Percentiles rank a stretch among this genome's conserved stretches.
Evolutionary conservation across 208 protist genomes (phyloP).

Genomic region (Crithidia thermophila): DNA sequence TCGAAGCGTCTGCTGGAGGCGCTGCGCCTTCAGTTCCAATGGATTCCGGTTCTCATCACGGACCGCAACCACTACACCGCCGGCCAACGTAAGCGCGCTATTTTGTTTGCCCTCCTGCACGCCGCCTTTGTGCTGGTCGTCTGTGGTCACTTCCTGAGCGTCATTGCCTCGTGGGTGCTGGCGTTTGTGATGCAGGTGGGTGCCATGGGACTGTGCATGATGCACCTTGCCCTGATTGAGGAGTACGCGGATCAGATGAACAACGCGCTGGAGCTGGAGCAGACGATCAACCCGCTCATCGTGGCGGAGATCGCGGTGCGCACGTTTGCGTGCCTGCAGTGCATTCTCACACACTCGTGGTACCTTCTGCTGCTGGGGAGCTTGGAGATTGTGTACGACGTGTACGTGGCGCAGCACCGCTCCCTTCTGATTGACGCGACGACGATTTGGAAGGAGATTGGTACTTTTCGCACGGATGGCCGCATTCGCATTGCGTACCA

Average conservation of each 20-base stretch:
- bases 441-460: constrained; percentile 68
- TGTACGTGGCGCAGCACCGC: constrained; percentile 38
- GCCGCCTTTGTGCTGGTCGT: constrained; percentile 54
- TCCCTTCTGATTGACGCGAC: constrained; percentile 68
- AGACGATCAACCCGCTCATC: constrained; percentile 54
- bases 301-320: constrained; percentile 57
- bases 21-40: constrained; percentile 66
- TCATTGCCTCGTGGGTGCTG: constrained; percentile 43
- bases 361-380: constrained; percentile 33
- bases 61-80: constrained; percentile 41
- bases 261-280: constrained; percentile 66
- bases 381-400: constrained; percentile 65
- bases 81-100: constrained; percentile 34
- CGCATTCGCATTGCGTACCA: constrained; percentile 50
- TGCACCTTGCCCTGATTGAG: constrained; percentile 43
- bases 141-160: constrained; percentile 34
- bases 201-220: constrained; percentile 41
- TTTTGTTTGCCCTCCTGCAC: constrained; percentile 64
- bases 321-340: constrained; percentile 52
- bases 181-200: constrained; percentile 60
- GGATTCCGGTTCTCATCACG: constrained; percentile 61
- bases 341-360: constrained; percentile 40
- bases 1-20: constrained; percentile 41
- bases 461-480: constrained; percentile 35
- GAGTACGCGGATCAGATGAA: constrained; percentile 59